Percentiles rank a stretch among this genome's conserved stretches.
Evolutionary conservation across 2,329 filamentous ascomycete species (phyloP).

Genomic region (Aureobasidium mangrovei): DNA sequence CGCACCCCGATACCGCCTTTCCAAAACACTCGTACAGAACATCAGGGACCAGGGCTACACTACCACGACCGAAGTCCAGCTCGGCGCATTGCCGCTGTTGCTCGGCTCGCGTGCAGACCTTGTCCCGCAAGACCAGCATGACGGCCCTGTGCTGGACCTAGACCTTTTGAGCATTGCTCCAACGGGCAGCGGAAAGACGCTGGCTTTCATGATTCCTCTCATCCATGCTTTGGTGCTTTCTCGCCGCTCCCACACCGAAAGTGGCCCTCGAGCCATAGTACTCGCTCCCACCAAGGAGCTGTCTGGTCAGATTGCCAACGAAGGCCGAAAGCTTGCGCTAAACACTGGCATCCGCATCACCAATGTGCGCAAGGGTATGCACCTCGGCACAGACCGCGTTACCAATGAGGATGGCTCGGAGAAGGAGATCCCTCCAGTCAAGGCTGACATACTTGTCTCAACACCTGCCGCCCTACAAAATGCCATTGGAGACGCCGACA

Average conservation of each 20-base stretch:
- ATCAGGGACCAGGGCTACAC: constrained; percentile 75
- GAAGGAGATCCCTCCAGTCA: constrained; percentile 23
- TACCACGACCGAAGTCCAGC: constrained; percentile 86
- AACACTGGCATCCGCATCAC: constrained; percentile 73
- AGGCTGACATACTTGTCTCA: constrained; percentile 67
- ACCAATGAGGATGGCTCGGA: constrained; percentile 34
- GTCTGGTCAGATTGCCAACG: constrained; percentile 46
- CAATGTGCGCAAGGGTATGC: constrained; percentile 79
- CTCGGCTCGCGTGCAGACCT: constrained; percentile 32
- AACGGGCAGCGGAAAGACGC: constrained; percentile 91
- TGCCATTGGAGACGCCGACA: constrained; percentile 55
- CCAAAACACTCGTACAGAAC: constrained; percentile 65
- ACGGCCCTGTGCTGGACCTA: constrained; percentile 31
- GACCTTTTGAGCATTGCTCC: constrained; percentile 86
- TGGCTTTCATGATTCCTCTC: constrained; percentile 83
- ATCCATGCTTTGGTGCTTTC: constrained; percentile 58
- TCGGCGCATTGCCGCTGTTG: constrained; percentile 74
- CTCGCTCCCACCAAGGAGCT: constrained; percentile 44
- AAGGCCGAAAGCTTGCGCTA: constrained; percentile 70
- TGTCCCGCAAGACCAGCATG: constrained; percentile 9
- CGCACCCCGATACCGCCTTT: constrained; percentile 61
- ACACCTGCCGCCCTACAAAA: constrained; percentile 65
- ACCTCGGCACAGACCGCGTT: constrained; percentile 34
- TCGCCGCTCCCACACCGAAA: constrained; percentile 15
- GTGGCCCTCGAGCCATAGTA: constrained; percentile 32